Conservation (phyloP, 2,329 filamentous ascomycete species). For the Fusarium praegraminearum region DNA sequence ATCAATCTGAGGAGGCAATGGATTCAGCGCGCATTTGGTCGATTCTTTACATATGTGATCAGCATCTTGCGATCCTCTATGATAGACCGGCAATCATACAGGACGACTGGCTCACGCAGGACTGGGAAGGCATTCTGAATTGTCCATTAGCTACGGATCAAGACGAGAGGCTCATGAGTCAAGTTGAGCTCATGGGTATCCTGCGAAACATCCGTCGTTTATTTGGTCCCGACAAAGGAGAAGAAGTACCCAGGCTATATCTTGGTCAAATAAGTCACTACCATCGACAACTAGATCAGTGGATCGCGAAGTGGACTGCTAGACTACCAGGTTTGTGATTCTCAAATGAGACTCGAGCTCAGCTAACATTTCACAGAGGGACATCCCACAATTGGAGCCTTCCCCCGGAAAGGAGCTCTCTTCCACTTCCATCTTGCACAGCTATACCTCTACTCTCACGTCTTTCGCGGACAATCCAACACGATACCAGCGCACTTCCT, state of each 20-base stretch:
- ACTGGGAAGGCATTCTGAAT: conserved; percentile 67
- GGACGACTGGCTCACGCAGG: conserved; percentile 68
- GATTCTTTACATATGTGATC: conserved; percentile 70
- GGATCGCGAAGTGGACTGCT: conserved; percentile 53
- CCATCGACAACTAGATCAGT: conserved; percentile 53
- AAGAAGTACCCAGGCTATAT: conserved; percentile 63
- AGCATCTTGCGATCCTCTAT: conserved; percentile 71
- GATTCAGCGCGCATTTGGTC: conserved; percentile 72
- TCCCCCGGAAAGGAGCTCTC: conserved; percentile 56
- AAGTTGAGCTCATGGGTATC: conserved; percentile 70
- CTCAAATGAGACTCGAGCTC: rapidly evolving
- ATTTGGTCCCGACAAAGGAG: conserved; percentile 67
- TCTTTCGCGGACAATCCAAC: conserved; percentile 55
- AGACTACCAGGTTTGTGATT: conserved; percentile 46
- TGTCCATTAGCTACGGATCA: conserved; percentile 63
- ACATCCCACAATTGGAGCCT: conserved; percentile 52
- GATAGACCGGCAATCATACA: conserved; percentile 69
- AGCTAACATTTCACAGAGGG: conserved; percentile 44
- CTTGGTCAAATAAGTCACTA: conserved; percentile 59
- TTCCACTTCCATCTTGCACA: conserved; percentile 58
- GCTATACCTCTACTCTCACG: conserved; percentile 57
- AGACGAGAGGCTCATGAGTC: conserved; percentile 68
- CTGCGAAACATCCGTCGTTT: conserved; percentile 65
- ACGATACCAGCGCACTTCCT: conserved; percentile 52
- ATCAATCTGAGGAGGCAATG: conserved; percentile 57